Evolutionary conservation across 305 asterid genomes (phyloP), one percentile per base, ranked within the genome.

Genomic region (Solanum hybrid): DNA sequence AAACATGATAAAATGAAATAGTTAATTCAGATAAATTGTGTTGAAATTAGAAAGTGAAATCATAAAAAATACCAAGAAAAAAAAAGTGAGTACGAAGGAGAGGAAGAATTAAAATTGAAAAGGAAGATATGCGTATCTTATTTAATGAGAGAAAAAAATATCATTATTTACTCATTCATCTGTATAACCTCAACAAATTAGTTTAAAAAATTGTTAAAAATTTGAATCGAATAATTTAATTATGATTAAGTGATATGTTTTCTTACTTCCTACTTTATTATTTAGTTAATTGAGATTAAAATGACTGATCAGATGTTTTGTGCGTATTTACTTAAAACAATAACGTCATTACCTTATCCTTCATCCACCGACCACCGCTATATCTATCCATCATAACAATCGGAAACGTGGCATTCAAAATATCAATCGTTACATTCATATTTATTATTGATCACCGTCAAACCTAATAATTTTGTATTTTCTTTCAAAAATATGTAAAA

Each of bases 221-320:
- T 0, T 20, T 24, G 31, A 70, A 68, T 68, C 3, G 72, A 61
- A 61, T 61, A 61, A 3, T 61, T 61, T 61, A 61, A 61, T 7
- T 61, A 61, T 1, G 72, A 61, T 61, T 20, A 61, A 61, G 26
- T 61, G 2, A 61, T 61, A 61, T 57, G 1, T 61, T 20, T 61
- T 61, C 72, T 61, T 61, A 61, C 72, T 20, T 61, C 7, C 76
- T 70, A 24, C 29, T 24, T n/a, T 4, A 61, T 7, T 7, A 0
- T 70, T 24, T 70, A 70, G 31, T 70, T n/a, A 68, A n/a, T 20
- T 61, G 72, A 20, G 26, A 0, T 61, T 61, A 20, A 7, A 61
- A 61, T 61, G 5, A 20, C 26, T 20, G 0, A 20, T 61, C 2
- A 20, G 0, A 7, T 20, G 0, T 7, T 61, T 61, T 61, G 5